These are phyloP conservation scores for Cochlearia excelsa DNA, from an alignment of 345 rosid genomes.

Conservation along the genomic window DNA sequence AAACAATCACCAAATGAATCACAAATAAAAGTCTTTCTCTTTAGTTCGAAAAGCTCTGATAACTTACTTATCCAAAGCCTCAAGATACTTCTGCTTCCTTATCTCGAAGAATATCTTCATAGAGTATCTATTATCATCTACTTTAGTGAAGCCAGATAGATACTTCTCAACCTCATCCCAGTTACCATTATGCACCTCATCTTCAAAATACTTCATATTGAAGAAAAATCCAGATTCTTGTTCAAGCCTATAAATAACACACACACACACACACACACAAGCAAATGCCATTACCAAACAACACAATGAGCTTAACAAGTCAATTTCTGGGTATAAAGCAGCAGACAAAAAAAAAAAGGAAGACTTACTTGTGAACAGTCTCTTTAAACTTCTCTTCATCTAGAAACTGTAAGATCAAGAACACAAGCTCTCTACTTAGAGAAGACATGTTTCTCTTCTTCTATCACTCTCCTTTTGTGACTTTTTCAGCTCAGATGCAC, in stretches of 20 bases:
- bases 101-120: too few species aligned
- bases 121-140: too few species aligned
- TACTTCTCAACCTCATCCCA: conserved; percentile 99
- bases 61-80: too few species aligned
- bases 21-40: conserved; percentile 6
- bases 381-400: conserved; percentile 38
- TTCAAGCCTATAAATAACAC: conserved; percentile 61
- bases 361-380: conserved; percentile 90
- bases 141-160: neutral
- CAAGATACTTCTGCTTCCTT: too few species aligned
- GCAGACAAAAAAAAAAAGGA: neutral
- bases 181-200: conserved; percentile 90
- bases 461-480: conserved; percentile 24
- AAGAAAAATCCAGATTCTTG: conserved; percentile 93
- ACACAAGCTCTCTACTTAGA: conserved; percentile 98
- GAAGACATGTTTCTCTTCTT: conserved; percentile 63
- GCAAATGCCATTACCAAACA: neutral
- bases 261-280: neutral
- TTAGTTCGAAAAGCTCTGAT: too few species aligned
- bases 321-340: neutral
- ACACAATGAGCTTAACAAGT: conserved; percentile 2
- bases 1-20: conserved; percentile 19
- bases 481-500: conserved; percentile 36
- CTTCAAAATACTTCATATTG: conserved; percentile 16
- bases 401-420: conserved; percentile 97